These are phyloP conservation scores for Lachnellula suecica DNA, from an alignment of 2,329 filamentous ascomycete genomes.

Conservation along the genomic window DNA sequence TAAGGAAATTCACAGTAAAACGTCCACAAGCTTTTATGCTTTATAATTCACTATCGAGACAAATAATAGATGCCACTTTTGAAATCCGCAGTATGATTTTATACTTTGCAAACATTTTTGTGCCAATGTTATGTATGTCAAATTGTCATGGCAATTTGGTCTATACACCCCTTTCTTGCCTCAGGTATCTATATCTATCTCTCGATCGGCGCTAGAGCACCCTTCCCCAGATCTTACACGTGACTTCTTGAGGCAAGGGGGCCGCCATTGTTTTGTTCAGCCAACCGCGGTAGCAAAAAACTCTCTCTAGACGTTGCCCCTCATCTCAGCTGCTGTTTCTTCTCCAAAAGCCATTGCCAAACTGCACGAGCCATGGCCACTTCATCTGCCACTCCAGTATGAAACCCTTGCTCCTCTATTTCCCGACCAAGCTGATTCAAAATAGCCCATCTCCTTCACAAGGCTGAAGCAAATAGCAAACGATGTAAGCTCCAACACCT, in stretches of 20 bases:
- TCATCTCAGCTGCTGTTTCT: too few relatives aligned
- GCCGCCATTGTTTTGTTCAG: background rate
- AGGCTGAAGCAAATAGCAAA: conserved; percentile 82
- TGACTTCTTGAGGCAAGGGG: background rate
- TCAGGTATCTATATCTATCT: too few relatives aligned
- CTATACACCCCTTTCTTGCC: too few relatives aligned
- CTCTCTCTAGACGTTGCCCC: conserved; percentile 1
- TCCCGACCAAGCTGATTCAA: conserved; percentile 10
- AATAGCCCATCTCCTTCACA: conserved; percentile 71
- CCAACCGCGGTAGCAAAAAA: conserved; percentile 2
- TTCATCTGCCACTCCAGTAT: conserved; percentile 28
- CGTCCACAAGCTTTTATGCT: too few relatives aligned
- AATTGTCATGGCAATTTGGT: too few relatives aligned
- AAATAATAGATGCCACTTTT: too few relatives aligned
- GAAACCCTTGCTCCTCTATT: background rate
- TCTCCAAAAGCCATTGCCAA: background rate
- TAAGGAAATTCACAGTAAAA: too few relatives aligned
- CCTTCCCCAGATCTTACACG: background rate
- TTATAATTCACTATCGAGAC: too few relatives aligned
- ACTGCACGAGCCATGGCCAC: conserved; percentile 23
- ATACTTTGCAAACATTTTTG: too few relatives aligned
- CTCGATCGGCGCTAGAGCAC: too few relatives aligned
- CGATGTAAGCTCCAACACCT: conserved; percentile 55
- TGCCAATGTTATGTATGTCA: background rate
- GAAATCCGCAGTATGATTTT: too few relatives aligned